Percentiles rank a stretch among this genome's conserved stretches.
Conservation (phyloP, 1,284 basidiomycete species). For the Taiwanofungus camphoratus region DNA sequence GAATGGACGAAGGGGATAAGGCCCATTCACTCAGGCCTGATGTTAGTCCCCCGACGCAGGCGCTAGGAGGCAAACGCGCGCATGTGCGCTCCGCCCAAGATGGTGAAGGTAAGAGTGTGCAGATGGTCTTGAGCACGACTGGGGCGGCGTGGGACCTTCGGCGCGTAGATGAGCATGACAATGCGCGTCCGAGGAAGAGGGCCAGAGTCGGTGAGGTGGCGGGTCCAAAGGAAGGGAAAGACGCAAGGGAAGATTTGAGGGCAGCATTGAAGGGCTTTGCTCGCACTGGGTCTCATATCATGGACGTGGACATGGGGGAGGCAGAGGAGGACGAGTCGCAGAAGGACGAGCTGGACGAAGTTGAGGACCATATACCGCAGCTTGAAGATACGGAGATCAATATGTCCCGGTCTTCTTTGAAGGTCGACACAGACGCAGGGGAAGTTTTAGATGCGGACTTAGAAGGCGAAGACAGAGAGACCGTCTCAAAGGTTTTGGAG, state of each 20-base stretch:
- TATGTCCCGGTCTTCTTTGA: neutral
- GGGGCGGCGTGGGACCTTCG: slow-evolving; percentile 42
- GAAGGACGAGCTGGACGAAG: slow-evolving; percentile 11
- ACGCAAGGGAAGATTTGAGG: slow-evolving; percentile 34
- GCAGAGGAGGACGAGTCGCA: slow-evolving; percentile 10
- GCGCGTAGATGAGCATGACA: slow-evolving; percentile 10
- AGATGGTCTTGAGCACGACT: slow-evolving; percentile 42
- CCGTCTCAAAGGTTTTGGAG: neutral
- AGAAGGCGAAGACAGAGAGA: slow-evolving; percentile 1
- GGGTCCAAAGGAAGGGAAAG: slow-evolving; percentile 13
- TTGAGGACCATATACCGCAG: slow-evolving; percentile 12
- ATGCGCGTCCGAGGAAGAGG: slow-evolving; percentile 19
- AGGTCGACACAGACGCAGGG: slow-evolving; percentile 1
- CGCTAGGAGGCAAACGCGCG: neutral
- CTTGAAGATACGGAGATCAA: slow-evolving; percentile 7
- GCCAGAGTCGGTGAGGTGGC: slow-evolving; percentile 11
- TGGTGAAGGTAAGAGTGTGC: slow-evolving; percentile 20
- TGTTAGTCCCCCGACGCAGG: too few relatives aligned
- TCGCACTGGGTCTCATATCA: slow-evolving; percentile 37
- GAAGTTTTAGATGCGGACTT: neutral
- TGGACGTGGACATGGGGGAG: slow-evolving; percentile 13
- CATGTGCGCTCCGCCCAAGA: neutral
- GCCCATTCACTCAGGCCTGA: too few relatives aligned
- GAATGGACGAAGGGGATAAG: too few relatives aligned
- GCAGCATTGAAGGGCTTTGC: slow-evolving; percentile 47